phyloP scores from a whole-genome alignment of 306 rosid genomes.

The Leucaena leucocephala region DNA sequence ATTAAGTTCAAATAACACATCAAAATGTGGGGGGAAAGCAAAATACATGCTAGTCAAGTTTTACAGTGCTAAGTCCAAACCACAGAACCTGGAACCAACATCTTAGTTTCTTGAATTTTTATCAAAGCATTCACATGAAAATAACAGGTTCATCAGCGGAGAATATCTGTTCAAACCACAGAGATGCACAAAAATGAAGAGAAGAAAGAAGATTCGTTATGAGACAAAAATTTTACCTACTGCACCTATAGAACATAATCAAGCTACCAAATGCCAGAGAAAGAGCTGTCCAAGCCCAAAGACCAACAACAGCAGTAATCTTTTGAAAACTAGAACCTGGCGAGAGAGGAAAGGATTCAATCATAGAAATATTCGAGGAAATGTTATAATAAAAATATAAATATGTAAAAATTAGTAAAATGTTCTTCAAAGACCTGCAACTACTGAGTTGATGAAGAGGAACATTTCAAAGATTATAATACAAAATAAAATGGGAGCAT shows the following conservation, averaged over 20 bases:
- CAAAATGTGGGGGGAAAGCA: background rate
- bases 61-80: conserved; percentile 16
- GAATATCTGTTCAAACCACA: conserved; percentile 16
- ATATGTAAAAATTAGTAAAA: conserved; percentile 31
- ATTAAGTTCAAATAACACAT: conserved; percentile 16
- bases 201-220: conserved; percentile 16
- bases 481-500: conserved; percentile 75
- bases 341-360: conserved; percentile 44
- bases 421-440: conserved; percentile 61
- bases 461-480: conserved; percentile 51
- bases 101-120: conserved; percentile 10
- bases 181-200: conserved; percentile 23
- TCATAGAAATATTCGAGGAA: conserved; percentile 32
- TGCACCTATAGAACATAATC: conserved; percentile 82
- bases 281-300: conserved; percentile 86
- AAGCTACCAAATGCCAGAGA: conserved; percentile 60
- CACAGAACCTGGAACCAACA: background rate
- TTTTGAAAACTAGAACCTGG: conserved; percentile 77
- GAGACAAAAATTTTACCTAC: conserved; percentile 63
- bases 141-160: conserved; percentile 16
- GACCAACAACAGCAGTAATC: conserved; percentile 85
- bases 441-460: conserved; percentile 79
- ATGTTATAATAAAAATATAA: conserved; percentile 12
- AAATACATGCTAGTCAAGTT: conserved; percentile 17
- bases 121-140: conserved; percentile 29